phyloP scores from a whole-genome alignment of 2,329 filamentous ascomycete species.

The Whalleya microplaca region DNA sequence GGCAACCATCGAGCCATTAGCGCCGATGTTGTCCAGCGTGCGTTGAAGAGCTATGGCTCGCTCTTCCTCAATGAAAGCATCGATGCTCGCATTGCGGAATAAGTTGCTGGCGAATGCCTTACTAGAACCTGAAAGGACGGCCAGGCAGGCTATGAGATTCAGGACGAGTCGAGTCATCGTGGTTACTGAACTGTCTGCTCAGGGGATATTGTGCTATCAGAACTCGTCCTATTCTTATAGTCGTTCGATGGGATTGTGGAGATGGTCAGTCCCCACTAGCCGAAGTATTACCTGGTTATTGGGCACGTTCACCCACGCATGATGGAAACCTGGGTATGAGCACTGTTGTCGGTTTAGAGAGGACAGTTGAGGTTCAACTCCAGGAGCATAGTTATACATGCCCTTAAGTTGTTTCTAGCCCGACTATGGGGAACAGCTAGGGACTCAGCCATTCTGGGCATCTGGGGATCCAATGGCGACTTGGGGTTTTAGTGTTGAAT shows the following conservation, averaged over 20 bases:
- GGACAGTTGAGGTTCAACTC: neutral
- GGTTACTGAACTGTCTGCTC: neutral
- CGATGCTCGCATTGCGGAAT: constrained; percentile 5
- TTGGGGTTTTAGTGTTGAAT: neutral
- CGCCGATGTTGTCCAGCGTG: constrained; percentile 59
- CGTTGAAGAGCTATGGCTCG: constrained; percentile 52
- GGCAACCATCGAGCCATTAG: constrained; percentile 49
- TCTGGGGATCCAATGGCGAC: neutral
- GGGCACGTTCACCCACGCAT: too few relatives aligned
- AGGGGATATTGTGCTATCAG: neutral
- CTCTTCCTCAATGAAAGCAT: constrained; percentile 47
- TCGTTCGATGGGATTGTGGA: too few relatives aligned
- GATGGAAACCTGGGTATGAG: too few relatives aligned
- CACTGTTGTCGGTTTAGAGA: neutral
- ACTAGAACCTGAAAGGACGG: constrained; percentile 14
- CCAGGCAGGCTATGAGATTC: constrained; percentile 15
- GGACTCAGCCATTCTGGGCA: neutral
- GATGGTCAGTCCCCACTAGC: neutral
- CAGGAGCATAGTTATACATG: neutral
- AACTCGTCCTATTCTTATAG: neutral
- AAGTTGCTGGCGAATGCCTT: constrained; percentile 9
- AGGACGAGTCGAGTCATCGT: constrained; percentile 18
- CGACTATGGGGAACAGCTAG: constrained; percentile 11
- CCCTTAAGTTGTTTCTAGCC: neutral
- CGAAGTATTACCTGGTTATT: neutral